Percentiles rank a stretch among this genome's conserved stretches.
Evolutionary conservation across 2,329 filamentous ascomycete species (phyloP).

Genomic region (Berkeleyomyces rouxiae): DNA sequence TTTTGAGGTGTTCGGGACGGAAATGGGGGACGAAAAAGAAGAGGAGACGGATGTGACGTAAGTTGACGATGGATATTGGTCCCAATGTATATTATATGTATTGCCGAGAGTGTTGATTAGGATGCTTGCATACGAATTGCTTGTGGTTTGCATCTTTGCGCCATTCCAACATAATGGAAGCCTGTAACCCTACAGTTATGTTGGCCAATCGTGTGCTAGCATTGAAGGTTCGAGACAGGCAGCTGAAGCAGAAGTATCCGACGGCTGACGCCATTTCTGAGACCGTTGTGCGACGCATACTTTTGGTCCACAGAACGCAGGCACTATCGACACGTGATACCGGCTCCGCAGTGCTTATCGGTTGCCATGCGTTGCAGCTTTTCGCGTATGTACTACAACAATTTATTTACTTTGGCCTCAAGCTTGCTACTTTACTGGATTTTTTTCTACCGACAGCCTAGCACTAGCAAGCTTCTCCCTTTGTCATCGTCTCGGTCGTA

Average conservation of each 20-base stretch:
- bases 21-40: background rate
- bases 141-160: background rate
- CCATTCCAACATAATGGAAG: background rate
- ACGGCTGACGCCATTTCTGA: background rate
- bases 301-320: background rate
- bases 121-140: too few relatives aligned
- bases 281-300: background rate
- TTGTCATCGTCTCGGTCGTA: background rate
- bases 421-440: background rate
- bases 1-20: background rate
- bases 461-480: background rate
- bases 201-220: background rate
- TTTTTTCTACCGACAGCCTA: background rate
- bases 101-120: too few relatives aligned
- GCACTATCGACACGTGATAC: slow-evolving; percentile 9
- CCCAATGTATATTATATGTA: too few relatives aligned
- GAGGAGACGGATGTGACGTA: background rate
- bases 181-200: background rate
- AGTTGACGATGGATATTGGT: too few relatives aligned
- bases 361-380: slow-evolving; percentile 11
- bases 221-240: background rate
- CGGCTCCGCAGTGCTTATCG: slow-evolving; percentile 3
- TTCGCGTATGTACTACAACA: slow-evolving; percentile 6
- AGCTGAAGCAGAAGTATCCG: background rate
- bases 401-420: slow-evolving; percentile 12